Percentiles rank a stretch among this genome's conserved stretches.
These are phyloP conservation scores for Ceratocystis harringtonii DNA, from an alignment of 2,329 filamentous ascomycete genomes.

Conservation along the genomic window DNA sequence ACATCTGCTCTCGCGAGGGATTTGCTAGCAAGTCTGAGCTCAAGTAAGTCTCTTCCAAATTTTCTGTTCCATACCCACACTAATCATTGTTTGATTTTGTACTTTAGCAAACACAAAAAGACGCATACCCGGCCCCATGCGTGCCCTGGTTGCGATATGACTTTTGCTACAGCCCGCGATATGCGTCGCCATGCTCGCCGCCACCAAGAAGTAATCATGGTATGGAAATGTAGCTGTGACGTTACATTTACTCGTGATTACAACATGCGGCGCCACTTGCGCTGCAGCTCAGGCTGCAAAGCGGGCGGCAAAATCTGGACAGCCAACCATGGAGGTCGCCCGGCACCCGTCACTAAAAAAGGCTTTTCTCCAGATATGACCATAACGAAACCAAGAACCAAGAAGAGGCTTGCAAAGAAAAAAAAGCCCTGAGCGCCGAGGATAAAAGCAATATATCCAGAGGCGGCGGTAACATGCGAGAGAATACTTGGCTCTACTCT, in stretches of 20 bases:
- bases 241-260: constrained; percentile 14
- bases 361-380: background rate
- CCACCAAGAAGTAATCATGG: constrained; percentile 7
- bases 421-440: background rate
- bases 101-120: constrained; percentile 8
- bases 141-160: constrained; percentile 8
- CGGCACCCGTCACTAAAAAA: constrained; percentile 1
- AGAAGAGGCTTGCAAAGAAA: too few relatives aligned
- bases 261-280: constrained; percentile 15
- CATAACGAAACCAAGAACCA: background rate
- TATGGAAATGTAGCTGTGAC: constrained; percentile 8
- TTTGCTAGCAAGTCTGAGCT: background rate
- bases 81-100: background rate
- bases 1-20: background rate
- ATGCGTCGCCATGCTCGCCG: constrained; percentile 11
- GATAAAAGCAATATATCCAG: too few relatives aligned
- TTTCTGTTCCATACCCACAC: background rate
- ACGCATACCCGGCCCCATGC: background rate
- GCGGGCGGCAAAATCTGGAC: background rate
- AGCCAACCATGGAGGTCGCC: constrained; percentile 8
- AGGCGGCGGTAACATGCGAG: too few relatives aligned
- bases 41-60: background rate
- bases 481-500: too few relatives aligned
- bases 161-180: constrained; percentile 9
- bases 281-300: background rate